A percentile compares a stretch with the other conserved stretches of the same genome.
These are phyloP conservation scores for Ceratobasidium sp. DNA, from an alignment of 1,284 basidiomycete genomes.

Conservation along the genomic window DNA sequence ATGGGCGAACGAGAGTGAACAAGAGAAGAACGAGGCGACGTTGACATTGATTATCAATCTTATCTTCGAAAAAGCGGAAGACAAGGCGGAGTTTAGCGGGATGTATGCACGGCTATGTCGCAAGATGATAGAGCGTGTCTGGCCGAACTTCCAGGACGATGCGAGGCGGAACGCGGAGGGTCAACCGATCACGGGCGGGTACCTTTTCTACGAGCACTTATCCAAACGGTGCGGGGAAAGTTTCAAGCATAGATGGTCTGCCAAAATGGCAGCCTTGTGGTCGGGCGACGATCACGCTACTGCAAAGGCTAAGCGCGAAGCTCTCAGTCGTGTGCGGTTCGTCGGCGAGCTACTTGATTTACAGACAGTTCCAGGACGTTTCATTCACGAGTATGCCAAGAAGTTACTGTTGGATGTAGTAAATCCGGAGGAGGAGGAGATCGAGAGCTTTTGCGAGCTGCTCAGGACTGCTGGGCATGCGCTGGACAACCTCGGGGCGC, in stretches of 20 bases:
- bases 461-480: conserved; percentile 86
- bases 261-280: conserved; percentile 73
- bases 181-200: conserved; percentile 73
- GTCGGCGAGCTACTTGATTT: conserved; percentile 98
- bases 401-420: conserved; percentile 91
- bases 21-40: conserved; percentile 92
- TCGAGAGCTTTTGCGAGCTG: conserved; percentile 94
- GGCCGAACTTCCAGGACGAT: conserved; percentile 86
- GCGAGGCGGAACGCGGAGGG: conserved; percentile 81
- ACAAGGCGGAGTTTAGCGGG: conserved; percentile 95
- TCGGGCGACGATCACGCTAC: conserved; percentile 97
- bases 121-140: conserved; percentile 92
- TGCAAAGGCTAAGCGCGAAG: conserved; percentile 95
- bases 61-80: conserved; percentile 96
- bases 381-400: conserved; percentile 97
- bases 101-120: conserved; percentile 97
- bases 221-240: conserved; percentile 70
- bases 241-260: conserved; percentile 69
- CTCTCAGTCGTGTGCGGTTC: conserved; percentile 96
- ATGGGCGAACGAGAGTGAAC: conserved; percentile 95
- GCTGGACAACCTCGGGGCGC: conserved; percentile 85
- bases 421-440: too few relatives aligned
- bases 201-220: conserved; percentile 77
- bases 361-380: conserved; percentile 91
- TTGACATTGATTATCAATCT: conserved; percentile 95